phyloP scores from a whole-genome alignment of 2,329 filamentous ascomycete genomes.

The Paradendryphiella salina region DNA sequence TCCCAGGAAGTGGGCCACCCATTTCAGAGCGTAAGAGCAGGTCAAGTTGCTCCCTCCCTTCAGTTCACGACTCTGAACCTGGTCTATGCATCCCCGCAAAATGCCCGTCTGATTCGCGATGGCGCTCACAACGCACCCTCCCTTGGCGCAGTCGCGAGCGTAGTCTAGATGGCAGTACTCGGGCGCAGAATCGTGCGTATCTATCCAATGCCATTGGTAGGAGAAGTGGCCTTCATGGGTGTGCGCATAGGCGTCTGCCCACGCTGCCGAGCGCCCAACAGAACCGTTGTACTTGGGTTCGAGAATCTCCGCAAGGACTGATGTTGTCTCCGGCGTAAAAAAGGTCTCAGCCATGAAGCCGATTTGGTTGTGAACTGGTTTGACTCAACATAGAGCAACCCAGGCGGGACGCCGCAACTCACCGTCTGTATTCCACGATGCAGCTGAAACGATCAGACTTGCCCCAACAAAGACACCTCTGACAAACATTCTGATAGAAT shows the following conservation, averaged over 20 bases:
- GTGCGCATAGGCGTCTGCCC: constrained; percentile 48
- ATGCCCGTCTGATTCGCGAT: constrained; percentile 50
- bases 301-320: constrained; percentile 42
- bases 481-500: not conserved
- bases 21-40: constrained; percentile 50
- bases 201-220: constrained; percentile 51
- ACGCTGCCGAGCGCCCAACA: constrained; percentile 47
- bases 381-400: constrained; percentile 8
- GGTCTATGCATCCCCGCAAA: constrained; percentile 41
- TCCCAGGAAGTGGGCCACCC: constrained; percentile 49
- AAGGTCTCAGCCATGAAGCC: constrained; percentile 48
- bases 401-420: not conserved
- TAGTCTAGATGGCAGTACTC: constrained; percentile 44
- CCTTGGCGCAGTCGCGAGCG: constrained; percentile 43
- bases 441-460: constrained; percentile 17
- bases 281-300: constrained; percentile 48
- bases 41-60: constrained; percentile 39
- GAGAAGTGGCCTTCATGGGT: constrained; percentile 47
- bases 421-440: constrained; percentile 45
- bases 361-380: constrained; percentile 48
- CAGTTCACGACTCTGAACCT: constrained; percentile 31
- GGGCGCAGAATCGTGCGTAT: constrained; percentile 43
- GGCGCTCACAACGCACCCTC: constrained; percentile 49
- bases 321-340: constrained; percentile 38
- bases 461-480: constrained; percentile 5